Base-by-base conservation (phyloP, 305 asterid genomes). In the Rubia peregrina region DNA sequence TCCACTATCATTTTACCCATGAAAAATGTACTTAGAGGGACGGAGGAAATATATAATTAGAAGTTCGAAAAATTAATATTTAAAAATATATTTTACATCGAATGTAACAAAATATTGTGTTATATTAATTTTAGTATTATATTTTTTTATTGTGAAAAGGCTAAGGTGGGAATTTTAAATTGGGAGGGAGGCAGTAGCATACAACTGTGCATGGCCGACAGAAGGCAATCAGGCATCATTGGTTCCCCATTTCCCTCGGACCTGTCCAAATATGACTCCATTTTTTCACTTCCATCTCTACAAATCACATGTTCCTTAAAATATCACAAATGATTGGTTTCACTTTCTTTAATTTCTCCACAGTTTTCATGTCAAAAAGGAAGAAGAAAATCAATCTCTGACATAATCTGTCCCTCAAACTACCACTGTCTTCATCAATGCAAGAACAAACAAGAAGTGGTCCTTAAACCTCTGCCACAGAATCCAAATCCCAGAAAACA, bases 261-360 rank as follows among this genome's bases (percentile, higher is more conserved):
- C 21, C 68, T 64, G 43, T 64, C 68, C 68, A 21, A 16, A 9
- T 26, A 17, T n/a, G 9, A 63, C 40, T 61, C 8, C 66, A 61
- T 2, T 2, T 61, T 61, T 61, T 30, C 22, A 36, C 40, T 16
- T 38, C 36, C n/a, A 57, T 57, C 59, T 53, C 19, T 33, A 33
- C 36, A 2, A 33, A 33, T 33, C 36, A 33, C 36, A 33, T 33
- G 36, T 33, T 33, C 36, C 36, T 33, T 33, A 33, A 48, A 57
- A 48, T 51, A 49, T 33, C 48, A 17, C 70, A 6, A 76, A 71
- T 76, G 73, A 76, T 76, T 71, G 66, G 13, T 5, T 16, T 6
- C 36, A 33, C 36, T 33, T 33, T 33, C 36, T 33, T 12, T 12
- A 21, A 9, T 1, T 46, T 22, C 24, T 9, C 22, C 17, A 24